Evolutionary conservation across 306 rosid genomes (phyloP), one percentile per base, ranked within the genome.

Genomic region (Acacia melanoxylon): DNA sequence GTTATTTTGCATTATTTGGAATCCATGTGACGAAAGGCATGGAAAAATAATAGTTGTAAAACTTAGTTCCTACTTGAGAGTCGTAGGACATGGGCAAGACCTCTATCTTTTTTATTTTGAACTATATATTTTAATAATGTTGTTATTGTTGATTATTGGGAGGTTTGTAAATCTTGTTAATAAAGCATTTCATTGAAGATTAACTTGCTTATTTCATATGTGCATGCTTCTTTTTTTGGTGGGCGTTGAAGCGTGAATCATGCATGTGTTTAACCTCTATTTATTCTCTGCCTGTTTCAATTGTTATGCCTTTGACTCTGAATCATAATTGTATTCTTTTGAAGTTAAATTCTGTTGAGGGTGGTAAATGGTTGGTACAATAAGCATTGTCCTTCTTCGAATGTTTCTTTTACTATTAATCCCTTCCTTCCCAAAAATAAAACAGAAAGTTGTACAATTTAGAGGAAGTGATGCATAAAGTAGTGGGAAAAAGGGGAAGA

Each of bases 131-230:
- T 27, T 27, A 27, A 27, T 27, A 27, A 27, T 27, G 29, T 27
- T 27, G 2, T 14, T 56, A 8, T n/a, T 20, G 63, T n/a, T 56
- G 11, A n/a, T 56, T n/a, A 4, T 25, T 59, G 31, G 84, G 97
- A 91, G 94, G 94, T 94, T 51, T 79, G 87, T 90, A 74, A 59
- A 15, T 65, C 24, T 56, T 72, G 48, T 79, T 62, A 62, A 25
- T 77, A 19, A 82, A 72, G 68, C 51, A 42, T 86, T 81, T 79
- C 61, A 40, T 81, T 49, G 66, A 75, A 46, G 40, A 65, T 68
- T 62, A 66, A 31, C 31, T 65, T 72, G 70, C 65, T 58, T 35
- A 65, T 74, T 74, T 6, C 37, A 44, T 73, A 11, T 62, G 37
- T 59, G 27, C 27, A 56, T 10, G 63, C 27, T 56, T n/a, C 27